Conservation (phyloP, 108 stramenopile species). For the Epipyxis sp. region DNA sequence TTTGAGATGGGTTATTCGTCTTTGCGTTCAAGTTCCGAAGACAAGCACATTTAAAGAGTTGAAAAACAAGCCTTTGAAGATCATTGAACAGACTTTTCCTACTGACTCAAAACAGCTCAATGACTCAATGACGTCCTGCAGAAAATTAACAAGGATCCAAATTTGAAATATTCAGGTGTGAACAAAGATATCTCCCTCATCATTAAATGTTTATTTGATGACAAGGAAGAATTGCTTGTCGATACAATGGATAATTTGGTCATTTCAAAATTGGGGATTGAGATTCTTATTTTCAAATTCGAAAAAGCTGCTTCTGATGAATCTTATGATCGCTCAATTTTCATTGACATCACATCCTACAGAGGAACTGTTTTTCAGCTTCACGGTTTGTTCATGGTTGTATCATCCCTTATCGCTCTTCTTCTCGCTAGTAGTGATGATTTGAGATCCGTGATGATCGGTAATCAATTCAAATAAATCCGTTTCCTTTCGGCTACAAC, state of each 20-base stretch:
- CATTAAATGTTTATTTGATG: not conserved
- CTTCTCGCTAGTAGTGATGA: not conserved
- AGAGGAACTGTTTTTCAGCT: not conserved
- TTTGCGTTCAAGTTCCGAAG: not conserved
- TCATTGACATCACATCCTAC: not conserved
- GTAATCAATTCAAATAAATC: no score
- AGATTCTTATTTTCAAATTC: not conserved
- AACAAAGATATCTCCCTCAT: not conserved
- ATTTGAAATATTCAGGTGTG: not conserved
- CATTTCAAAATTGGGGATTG: not conserved
- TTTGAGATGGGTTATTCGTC: not conserved
- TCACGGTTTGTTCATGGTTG: not conserved
- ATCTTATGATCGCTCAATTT: not conserved
- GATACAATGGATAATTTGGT: not conserved
- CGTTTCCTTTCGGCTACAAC: no score
- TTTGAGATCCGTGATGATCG: no score
- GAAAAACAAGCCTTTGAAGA: constrained; percentile 1
- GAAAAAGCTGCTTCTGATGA: constrained; percentile 1
- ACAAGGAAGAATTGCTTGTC: not conserved
- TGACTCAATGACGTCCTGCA: not conserved
- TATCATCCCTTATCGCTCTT: not conserved
- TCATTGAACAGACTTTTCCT: not conserved
- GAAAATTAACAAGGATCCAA: not conserved
- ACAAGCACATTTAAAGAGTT: not conserved
- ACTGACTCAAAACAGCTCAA: not conserved